phyloP scores from a whole-genome alignment of 495 filamentous ascomycete species.

The Oidiodendron maius region DNA sequence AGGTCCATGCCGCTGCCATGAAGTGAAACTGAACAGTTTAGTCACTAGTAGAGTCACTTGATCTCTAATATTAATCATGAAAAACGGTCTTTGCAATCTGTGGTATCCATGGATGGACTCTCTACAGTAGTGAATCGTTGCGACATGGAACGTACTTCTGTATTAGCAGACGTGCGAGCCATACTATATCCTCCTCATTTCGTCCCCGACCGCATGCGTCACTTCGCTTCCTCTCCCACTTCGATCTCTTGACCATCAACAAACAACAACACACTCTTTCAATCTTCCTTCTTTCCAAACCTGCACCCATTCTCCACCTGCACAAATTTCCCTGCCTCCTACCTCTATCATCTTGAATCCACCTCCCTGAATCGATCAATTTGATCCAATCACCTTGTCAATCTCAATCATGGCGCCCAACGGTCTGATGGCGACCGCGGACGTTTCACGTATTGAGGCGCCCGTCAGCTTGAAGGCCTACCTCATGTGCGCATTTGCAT shows the following conservation, averaged over 20 bases:
- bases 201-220: neutral
- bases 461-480: conserved; percentile 58
- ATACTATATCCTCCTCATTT: neutral
- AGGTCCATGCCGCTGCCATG: too few species aligned
- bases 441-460: conserved; percentile 53
- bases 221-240: neutral
- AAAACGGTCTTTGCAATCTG: too few species aligned
- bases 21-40: too few species aligned
- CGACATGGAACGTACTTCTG: too few species aligned
- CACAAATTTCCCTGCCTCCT: neutral
- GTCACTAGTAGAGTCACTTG: too few species aligned
- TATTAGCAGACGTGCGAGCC: too few species aligned
- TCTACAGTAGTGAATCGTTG: too few species aligned
- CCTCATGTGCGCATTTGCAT: conserved; percentile 63
- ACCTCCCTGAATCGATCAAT: neutral
- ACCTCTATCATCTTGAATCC: neutral
- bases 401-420: conserved; percentile 7
- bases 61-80: too few species aligned
- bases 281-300: neutral
- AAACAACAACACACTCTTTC: neutral
- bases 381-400: neutral
- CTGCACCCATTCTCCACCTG: neutral
- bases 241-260: neutral
- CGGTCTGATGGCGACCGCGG: conserved; percentile 20
- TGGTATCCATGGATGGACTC: too few species aligned